Evolutionary conservation across 108 stramenopile genomes (phyloP).

Genomic region (Seminavis robusta): DNA sequence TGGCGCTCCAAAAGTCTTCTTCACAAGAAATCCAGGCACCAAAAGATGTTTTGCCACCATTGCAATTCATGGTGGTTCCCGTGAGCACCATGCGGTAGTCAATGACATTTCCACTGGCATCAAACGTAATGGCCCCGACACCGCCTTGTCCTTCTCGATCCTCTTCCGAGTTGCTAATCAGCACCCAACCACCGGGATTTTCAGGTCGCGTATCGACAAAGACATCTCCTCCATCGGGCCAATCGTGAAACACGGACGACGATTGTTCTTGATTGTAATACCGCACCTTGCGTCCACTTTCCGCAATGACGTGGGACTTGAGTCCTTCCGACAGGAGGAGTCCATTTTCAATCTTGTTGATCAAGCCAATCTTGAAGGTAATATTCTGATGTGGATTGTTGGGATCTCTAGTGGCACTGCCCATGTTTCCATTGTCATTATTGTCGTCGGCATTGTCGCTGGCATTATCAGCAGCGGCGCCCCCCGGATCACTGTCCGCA

Average conservation of each 20-base stretch:
- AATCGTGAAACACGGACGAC: conserved; percentile 24
- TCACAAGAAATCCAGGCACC: conserved; percentile 47
- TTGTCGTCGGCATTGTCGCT: too few species aligned
- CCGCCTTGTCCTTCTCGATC: conserved; percentile 41
- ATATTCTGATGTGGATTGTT: too few species aligned
- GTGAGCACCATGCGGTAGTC: conserved; percentile 27
- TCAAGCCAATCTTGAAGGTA: too few species aligned
- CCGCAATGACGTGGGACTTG: conserved; percentile 18
- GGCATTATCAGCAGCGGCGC: too few species aligned
- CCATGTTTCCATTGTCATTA: too few species aligned
- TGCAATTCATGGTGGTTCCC: conserved; percentile 43
- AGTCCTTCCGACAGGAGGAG: conserved; percentile 32
- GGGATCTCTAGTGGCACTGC: too few species aligned
- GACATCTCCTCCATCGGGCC: too few species aligned
- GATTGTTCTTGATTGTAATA: conserved; percentile 25
- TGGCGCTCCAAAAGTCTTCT: conserved; percentile 31
- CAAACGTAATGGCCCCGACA: conserved; percentile 36
- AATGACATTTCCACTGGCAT: conserved; percentile 25
- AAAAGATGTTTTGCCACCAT: conserved; percentile 55
- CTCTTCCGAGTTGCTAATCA: conserved; percentile 27
- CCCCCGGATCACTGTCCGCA: too few species aligned
- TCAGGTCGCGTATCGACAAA: conserved; percentile 2
- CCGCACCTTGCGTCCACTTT: conserved; percentile 11
- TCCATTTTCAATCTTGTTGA: conserved; percentile 3
- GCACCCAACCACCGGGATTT: conserved; percentile 26